Evolutionary conservation across 1,284 basidiomycete genomes (phyloP).

Genomic region (Sanghuangporus baumii): DNA sequence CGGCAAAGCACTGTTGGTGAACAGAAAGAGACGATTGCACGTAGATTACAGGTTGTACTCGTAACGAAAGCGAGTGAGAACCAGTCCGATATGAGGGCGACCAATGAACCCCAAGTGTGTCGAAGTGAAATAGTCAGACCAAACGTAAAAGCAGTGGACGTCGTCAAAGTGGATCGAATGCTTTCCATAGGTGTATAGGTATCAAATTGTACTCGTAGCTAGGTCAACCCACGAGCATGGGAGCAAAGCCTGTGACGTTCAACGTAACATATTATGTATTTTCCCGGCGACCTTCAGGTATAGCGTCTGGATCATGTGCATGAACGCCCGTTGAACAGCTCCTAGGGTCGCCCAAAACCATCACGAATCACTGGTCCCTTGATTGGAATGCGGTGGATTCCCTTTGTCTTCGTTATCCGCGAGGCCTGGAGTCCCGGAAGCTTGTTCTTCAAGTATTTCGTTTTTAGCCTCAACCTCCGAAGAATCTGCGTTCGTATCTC

Average conservation of each 20-base stretch:
- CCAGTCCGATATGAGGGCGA: background rate
- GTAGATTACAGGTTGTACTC: slow-evolving; percentile 6
- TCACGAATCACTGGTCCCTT: slow-evolving; percentile 32
- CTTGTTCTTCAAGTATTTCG: background rate
- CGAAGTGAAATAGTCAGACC: background rate
- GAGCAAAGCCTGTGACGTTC: background rate
- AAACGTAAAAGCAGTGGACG: background rate
- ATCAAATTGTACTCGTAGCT: background rate
- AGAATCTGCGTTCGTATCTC: background rate
- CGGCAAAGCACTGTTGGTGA: background rate
- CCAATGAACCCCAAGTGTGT: background rate
- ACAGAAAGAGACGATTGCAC: background rate
- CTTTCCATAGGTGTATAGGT: background rate
- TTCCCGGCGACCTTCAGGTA: slow-evolving; percentile 58
- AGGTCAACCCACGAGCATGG: background rate
- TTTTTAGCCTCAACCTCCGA: background rate
- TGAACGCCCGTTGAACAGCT: slow-evolving; percentile 39
- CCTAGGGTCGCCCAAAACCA: slow-evolving; percentile 56
- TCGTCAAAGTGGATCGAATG: background rate
- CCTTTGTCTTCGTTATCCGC: background rate
- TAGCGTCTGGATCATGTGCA: slow-evolving; percentile 39
- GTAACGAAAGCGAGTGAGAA: background rate
- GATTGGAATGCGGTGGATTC: slow-evolving; percentile 1
- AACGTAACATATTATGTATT: slow-evolving; percentile 15
- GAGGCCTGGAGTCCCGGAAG: background rate